These are phyloP conservation scores for Adenanthera pavonina DNA, from an alignment of 306 rosid species.

Conservation along the genomic window DNA sequence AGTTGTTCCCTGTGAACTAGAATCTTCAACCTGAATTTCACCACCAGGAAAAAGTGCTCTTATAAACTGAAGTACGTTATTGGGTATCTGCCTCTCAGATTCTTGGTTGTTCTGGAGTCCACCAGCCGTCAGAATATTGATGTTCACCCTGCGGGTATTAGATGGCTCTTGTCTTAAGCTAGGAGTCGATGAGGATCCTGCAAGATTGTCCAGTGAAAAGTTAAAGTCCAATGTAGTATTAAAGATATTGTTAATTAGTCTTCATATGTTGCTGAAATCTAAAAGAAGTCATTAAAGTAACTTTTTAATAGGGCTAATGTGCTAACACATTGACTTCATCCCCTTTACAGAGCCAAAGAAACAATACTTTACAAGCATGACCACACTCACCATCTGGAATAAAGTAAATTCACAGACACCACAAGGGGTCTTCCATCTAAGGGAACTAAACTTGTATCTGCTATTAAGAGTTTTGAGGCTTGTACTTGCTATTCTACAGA, in stretches of 20 bases:
- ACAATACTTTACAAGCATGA: not conserved
- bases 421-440: not conserved
- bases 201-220: slow-evolving; percentile 40
- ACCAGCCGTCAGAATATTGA: slow-evolving; percentile 73
- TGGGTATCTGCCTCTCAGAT: slow-evolving; percentile 76
- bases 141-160: slow-evolving; percentile 60
- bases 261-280: slow-evolving; percentile 22
- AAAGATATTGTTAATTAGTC: slow-evolving; percentile 17
- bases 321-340: not conserved
- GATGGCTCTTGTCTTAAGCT: slow-evolving; percentile 56
- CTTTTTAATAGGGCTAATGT: not conserved
- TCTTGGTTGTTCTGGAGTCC: slow-evolving; percentile 73
- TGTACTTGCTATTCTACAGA: no score
- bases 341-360: not conserved
- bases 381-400: not conserved
- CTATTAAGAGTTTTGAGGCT: not conserved
- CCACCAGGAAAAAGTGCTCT: slow-evolving; percentile 85
- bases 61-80: slow-evolving; percentile 61
- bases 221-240: slow-evolving; percentile 3
- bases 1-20: slow-evolving; percentile 60
- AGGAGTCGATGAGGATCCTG: slow-evolving; percentile 60
- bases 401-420: slow-evolving; percentile 26
- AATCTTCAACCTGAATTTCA: slow-evolving; percentile 84
- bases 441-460: not conserved
- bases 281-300: slow-evolving; percentile 1